A percentile compares a stretch with the other conserved stretches of the same genome.
These are phyloP conservation scores for Bryum argenteum DNA, from an alignment of 225 moss, liverwort and hornwort genomes.

Conservation along the genomic window DNA sequence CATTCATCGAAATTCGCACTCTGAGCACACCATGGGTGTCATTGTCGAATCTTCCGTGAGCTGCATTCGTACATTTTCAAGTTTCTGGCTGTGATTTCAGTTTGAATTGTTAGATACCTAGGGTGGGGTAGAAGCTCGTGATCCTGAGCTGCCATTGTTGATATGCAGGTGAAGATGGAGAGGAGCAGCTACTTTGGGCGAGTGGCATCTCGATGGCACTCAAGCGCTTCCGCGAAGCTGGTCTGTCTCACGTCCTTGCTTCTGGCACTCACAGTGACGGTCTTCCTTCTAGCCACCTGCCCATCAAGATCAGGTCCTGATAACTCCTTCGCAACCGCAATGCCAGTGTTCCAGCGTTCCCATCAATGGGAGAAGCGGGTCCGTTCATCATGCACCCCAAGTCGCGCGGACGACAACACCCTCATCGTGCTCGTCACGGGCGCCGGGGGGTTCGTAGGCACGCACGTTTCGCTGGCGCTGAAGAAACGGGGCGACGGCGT, in stretches of 20 bases:
- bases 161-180: slow-evolving; percentile 59
- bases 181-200: slow-evolving; percentile 56
- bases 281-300: slow-evolving; percentile 32
- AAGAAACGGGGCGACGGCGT: slow-evolving; percentile 61
- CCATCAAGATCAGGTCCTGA: slow-evolving; percentile 21
- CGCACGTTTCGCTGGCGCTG: slow-evolving; percentile 55
- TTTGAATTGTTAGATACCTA: too few species aligned
- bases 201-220: slow-evolving; percentile 56
- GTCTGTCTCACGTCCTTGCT: slow-evolving; percentile 37
- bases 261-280: slow-evolving; percentile 36
- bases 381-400: slow-evolving; percentile 35
- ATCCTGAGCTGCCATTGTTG: too few species aligned
- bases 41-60: neutral
- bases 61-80: neutral
- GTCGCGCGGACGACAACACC: slow-evolving; percentile 39
- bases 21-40: too few species aligned
- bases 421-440: slow-evolving; percentile 57
- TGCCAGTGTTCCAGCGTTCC: slow-evolving; percentile 38
- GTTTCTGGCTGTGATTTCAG: neutral
- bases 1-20: neutral
- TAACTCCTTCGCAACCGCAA: neutral
- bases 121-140: too few species aligned
- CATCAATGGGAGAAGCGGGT: slow-evolving; percentile 58
- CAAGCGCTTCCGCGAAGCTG: slow-evolving; percentile 41
- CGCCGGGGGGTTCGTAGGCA: slow-evolving; percentile 59